Conservation (phyloP, 192 early-diverging fungal species). For the Umbelopsis isabellina region DNA sequence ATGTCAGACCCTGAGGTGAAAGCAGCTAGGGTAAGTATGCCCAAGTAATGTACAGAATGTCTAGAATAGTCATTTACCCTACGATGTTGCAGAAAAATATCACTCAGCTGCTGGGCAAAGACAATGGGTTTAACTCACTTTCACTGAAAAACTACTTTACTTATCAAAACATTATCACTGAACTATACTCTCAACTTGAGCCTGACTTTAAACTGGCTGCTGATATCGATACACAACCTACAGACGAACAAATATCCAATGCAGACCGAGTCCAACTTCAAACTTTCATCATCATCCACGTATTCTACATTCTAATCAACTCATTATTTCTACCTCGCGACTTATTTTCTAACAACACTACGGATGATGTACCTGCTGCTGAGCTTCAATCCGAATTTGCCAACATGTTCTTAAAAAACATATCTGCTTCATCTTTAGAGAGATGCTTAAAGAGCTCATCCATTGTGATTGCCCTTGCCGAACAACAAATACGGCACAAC, state of each 20-base stretch:
- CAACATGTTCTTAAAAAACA: neutral
- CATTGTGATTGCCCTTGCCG: conserved; percentile 1
- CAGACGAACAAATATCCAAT: neutral
- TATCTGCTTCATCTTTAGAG: neutral
- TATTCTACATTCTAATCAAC: conserved; percentile 4
- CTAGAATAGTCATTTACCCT: neutral
- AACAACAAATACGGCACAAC: neutral
- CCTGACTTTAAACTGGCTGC: neutral
- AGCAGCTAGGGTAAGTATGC: neutral
- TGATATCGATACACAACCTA: neutral
- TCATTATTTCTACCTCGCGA: neutral
- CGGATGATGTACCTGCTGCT: neutral
- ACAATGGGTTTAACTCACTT: neutral
- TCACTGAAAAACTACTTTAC: conserved; percentile 1
- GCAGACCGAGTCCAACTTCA: conserved; percentile 20
- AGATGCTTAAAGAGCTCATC: conserved; percentile 8
- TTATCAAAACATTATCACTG: neutral
- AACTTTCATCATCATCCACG: conserved; percentile 32
- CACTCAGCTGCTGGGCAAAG: neutral
- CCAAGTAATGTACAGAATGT: neutral
- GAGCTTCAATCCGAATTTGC: neutral
- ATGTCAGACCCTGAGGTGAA: neutral
- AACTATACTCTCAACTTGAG: neutral
- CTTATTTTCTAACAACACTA: neutral
- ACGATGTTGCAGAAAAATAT: neutral